Evolutionary conservation across 179 eudicot genomes (phyloP).

Genomic region (Heliamphora pulchella): DNA sequence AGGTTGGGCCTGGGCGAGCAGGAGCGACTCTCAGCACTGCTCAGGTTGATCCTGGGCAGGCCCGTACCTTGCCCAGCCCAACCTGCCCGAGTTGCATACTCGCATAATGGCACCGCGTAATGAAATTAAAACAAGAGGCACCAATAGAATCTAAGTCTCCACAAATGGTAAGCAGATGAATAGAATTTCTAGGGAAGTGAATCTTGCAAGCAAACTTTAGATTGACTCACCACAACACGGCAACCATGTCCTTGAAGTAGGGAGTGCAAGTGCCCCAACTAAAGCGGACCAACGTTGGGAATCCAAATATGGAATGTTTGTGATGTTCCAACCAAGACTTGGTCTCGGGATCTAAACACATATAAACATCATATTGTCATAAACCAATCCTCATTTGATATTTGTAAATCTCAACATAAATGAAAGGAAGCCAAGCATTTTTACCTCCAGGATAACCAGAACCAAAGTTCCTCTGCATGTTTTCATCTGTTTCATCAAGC

Average conservation of each 20-base stretch:
- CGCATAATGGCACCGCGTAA: not conserved
- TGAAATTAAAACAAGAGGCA: not conserved
- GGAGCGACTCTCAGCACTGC: too few species aligned
- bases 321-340: slow-evolving; percentile 85
- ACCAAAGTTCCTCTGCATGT: slow-evolving; percentile 70
- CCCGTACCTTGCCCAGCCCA: too few species aligned
- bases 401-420: not conserved
- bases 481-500: slow-evolving; percentile 76
- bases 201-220: not conserved
- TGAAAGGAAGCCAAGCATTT: slow-evolving; percentile 6
- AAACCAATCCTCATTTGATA: not conserved
- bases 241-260: slow-evolving; percentile 58
- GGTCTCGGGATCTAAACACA: slow-evolving; percentile 68
- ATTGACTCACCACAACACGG: slow-evolving; percentile 67
- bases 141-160: too few species aligned
- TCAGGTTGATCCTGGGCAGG: too few species aligned
- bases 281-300: slow-evolving; percentile 85
- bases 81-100: not conserved
- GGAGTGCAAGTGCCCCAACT: slow-evolving; percentile 93
- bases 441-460: slow-evolving; percentile 97
- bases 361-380: slow-evolving; percentile 13
- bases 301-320: slow-evolving; percentile 79
- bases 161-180: not conserved
- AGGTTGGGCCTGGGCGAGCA: too few species aligned
- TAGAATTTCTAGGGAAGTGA: not conserved